Percentiles rank a stretch among this genome's conserved stretches.
phyloP scores from a whole-genome alignment of 345 rosid genomes.

The Ceriops zippeliana region DNA sequence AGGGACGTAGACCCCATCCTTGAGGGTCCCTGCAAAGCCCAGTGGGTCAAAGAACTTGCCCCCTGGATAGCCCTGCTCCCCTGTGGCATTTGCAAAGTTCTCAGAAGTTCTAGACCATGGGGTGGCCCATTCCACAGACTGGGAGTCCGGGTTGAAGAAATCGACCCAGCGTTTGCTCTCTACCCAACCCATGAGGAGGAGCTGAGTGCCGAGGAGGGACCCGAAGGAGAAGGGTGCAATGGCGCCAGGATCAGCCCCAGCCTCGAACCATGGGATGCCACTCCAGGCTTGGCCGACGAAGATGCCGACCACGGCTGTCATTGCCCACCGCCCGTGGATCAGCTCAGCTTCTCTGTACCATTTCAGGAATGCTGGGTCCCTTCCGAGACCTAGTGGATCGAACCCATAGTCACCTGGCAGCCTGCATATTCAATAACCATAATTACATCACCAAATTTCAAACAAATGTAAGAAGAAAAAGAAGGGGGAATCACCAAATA shows the following conservation, averaged over 20 bases:
- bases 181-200: constrained; percentile 97
- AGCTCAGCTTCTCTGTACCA: constrained; percentile 99
- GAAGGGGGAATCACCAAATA: no score
- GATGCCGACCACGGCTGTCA: constrained; percentile 85
- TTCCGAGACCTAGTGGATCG: constrained; percentile 95
- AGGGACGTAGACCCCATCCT: constrained; percentile 67
- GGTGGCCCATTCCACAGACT: constrained; percentile 94
- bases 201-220: constrained; percentile 76
- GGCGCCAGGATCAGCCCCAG: constrained; percentile 86
- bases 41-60: constrained; percentile 94
- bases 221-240: constrained; percentile 94
- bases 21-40: constrained; percentile 59
- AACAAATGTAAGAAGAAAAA: no score
- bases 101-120: constrained; percentile 91
- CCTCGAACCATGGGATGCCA: constrained; percentile 95
- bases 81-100: constrained; percentile 81
- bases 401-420: constrained; percentile 95
- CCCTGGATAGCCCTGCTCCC: constrained; percentile 96
- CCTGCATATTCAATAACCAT: constrained; percentile 27
- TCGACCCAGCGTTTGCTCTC: constrained; percentile 99
- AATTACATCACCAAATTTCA: no score
- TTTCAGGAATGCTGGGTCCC: constrained; percentile 90
- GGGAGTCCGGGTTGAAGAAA: constrained; percentile 93
- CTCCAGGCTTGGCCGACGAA: constrained; percentile 96
- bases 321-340: constrained; percentile 98